A percentile compares a stretch with the other conserved stretches of the same genome.
phyloP scores from a whole-genome alignment of 352 stramenopile genomes.

The Phytophthora meadii region DNA sequence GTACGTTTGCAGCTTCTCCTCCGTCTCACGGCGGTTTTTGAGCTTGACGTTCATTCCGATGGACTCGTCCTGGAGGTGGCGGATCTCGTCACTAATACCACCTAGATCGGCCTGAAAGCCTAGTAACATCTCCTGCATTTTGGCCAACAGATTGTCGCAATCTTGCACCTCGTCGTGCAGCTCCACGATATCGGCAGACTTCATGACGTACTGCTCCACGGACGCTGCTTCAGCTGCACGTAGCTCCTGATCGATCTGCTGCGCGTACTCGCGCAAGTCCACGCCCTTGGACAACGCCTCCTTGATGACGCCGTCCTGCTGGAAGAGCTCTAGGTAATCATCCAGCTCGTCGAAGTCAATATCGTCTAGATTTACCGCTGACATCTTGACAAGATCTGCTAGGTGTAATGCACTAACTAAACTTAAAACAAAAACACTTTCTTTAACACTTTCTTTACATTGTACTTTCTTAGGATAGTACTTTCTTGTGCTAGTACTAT shows the following conservation, averaged over 20 bases:
- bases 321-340: slow-evolving; percentile 95
- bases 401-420: no score
- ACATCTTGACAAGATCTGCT: slow-evolving; percentile 4
- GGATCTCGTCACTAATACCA: slow-evolving; percentile 98
- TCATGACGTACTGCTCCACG: slow-evolving; percentile 88
- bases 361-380: slow-evolving; percentile 76
- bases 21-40: slow-evolving; percentile 95
- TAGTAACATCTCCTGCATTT: slow-evolving; percentile 98
- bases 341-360: slow-evolving; percentile 95
- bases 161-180: slow-evolving; percentile 95
- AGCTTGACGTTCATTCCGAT: slow-evolving; percentile 94
- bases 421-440: no score
- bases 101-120: slow-evolving; percentile 98
- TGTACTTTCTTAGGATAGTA: no score
- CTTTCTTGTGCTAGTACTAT: no score
- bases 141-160: slow-evolving; percentile 96
- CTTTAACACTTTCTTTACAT: no score
- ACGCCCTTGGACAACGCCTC: slow-evolving; percentile 92
- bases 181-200: slow-evolving; percentile 90
- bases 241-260: slow-evolving; percentile 91
- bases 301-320: slow-evolving; percentile 93
- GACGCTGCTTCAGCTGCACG: slow-evolving; percentile 85
- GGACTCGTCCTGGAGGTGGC: slow-evolving; percentile 95
- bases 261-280: slow-evolving; percentile 91
- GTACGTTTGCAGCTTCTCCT: slow-evolving; percentile 93